Evolutionary conservation across 2,329 filamentous ascomycete genomes (phyloP).

Genomic region (Penicillium sp.): DNA sequence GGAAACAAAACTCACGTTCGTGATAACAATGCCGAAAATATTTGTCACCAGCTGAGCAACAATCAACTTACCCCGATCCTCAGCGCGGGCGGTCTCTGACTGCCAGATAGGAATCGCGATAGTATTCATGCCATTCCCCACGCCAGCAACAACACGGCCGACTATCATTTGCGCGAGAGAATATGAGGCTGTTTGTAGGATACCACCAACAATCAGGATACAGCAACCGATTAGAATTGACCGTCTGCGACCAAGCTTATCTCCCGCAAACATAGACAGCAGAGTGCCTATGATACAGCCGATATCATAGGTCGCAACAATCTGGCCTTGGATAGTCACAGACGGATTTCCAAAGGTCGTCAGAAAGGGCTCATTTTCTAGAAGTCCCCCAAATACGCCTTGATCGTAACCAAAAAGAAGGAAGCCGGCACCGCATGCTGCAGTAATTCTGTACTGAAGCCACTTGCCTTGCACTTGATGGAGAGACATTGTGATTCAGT

Average conservation of each 20-base stretch:
- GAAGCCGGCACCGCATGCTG: slow-evolving; percentile 21
- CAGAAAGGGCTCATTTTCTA: slow-evolving; percentile 19
- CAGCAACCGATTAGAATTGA: slow-evolving; percentile 18
- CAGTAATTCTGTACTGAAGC: slow-evolving; percentile 15
- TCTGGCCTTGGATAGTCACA: slow-evolving; percentile 23
- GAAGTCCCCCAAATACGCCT: slow-evolving; percentile 27
- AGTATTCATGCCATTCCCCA: too few relatives aligned
- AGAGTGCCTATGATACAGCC: slow-evolving; percentile 22
- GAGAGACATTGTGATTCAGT: slow-evolving; percentile 1
- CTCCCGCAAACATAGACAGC: slow-evolving; percentile 18
- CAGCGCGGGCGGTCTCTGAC: too few relatives aligned
- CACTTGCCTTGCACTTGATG: slow-evolving; percentile 1
- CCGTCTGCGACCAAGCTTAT: slow-evolving; percentile 14
- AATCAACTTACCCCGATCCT: too few relatives aligned
- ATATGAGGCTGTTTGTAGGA: slow-evolving; percentile 20
- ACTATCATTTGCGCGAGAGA: slow-evolving; percentile 47
- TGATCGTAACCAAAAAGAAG: slow-evolving; percentile 31
- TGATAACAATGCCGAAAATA: too few relatives aligned
- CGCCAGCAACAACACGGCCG: slow-evolving; percentile 22
- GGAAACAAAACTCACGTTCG: too few relatives aligned
- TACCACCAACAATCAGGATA: slow-evolving; percentile 18
- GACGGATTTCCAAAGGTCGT: slow-evolving; percentile 19
- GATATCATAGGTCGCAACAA: slow-evolving; percentile 24
- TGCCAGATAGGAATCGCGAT: too few relatives aligned
- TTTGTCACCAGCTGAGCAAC: too few relatives aligned